phyloP scores from a whole-genome alignment of 2,329 filamentous ascomycete species.

The Aspergillus chevalieri region DNA sequence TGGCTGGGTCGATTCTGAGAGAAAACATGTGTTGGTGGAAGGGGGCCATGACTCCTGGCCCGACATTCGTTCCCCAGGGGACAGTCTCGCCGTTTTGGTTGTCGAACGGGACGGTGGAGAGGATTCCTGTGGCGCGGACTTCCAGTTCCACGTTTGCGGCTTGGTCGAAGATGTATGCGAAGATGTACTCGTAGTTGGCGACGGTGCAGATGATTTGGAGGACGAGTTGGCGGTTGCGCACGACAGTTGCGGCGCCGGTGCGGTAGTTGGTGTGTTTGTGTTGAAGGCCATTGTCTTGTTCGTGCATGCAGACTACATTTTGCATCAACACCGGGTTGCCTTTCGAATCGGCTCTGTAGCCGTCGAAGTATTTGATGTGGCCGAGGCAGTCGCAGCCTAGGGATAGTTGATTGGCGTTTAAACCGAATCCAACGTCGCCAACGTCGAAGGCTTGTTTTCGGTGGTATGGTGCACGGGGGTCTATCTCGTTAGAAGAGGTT shows the following conservation, averaged over 20 bases:
- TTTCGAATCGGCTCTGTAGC: constrained; percentile 53
- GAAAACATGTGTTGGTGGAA: constrained; percentile 76
- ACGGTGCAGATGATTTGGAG: constrained; percentile 66
- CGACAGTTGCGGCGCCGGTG: constrained; percentile 57
- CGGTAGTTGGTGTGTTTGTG: constrained; percentile 70
- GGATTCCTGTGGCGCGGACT: constrained; percentile 62
- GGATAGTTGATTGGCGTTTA: constrained; percentile 64
- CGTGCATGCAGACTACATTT: constrained; percentile 65
- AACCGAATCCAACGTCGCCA: constrained; percentile 60
- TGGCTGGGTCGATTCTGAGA: constrained; percentile 57
- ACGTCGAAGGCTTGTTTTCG: constrained; percentile 67
- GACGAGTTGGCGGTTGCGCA: constrained; percentile 59
- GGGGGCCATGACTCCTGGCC: constrained; percentile 61
- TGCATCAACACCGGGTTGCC: constrained; percentile 55
- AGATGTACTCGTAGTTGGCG: constrained; percentile 67
- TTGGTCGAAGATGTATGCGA: constrained; percentile 67
- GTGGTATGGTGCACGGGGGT: constrained; percentile 62
- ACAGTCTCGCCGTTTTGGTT: constrained; percentile 53
- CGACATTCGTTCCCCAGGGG: constrained; percentile 62
- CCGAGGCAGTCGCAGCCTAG: constrained; percentile 66
- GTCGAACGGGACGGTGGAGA: constrained; percentile 62
- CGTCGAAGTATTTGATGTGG: constrained; percentile 61
- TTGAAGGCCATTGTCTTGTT: constrained; percentile 63
- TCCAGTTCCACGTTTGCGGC: constrained; percentile 62
- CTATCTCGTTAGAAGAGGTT: constrained; percentile 36